phyloP scores from a whole-genome alignment of 257 asterid genomes.

The Penstemon davidsonii region DNA sequence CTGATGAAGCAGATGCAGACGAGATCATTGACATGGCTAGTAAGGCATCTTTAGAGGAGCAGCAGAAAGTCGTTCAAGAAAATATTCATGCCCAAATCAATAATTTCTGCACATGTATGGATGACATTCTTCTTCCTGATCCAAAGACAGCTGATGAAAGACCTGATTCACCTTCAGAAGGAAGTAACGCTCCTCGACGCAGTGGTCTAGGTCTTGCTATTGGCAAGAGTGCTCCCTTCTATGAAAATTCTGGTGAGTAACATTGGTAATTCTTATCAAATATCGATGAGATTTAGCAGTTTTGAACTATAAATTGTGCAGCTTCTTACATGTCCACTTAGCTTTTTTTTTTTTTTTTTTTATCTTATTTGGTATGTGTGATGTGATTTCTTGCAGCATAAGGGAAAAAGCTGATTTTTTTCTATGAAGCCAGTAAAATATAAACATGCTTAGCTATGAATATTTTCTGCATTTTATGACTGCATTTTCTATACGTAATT shows the following conservation, averaged over 20 bases:
- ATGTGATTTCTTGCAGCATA: not conserved
- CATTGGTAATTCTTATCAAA: not conserved
- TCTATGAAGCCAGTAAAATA: not conserved
- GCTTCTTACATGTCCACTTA: not conserved
- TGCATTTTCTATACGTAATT: too few relatives aligned
- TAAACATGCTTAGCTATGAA: too few relatives aligned
- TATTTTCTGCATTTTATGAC: too few relatives aligned
- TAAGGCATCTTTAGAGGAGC: slow-evolving; percentile 66
- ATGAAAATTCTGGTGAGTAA: slow-evolving; percentile 47
- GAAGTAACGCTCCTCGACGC: slow-evolving; percentile 41
- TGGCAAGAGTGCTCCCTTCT: slow-evolving; percentile 45
- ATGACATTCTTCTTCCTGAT: slow-evolving; percentile 67
- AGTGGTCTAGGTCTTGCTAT: slow-evolving; percentile 82
- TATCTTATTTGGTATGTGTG: not conserved
- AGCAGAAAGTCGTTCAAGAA: slow-evolving; percentile 86
- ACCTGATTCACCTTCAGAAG: slow-evolving; percentile 37
- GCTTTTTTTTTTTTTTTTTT: not conserved
- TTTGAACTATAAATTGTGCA: slow-evolving; percentile 4
- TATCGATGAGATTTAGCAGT: not conserved
- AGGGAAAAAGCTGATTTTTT: too few relatives aligned
- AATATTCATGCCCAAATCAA: slow-evolving; percentile 70
- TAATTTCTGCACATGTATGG: slow-evolving; percentile 61
- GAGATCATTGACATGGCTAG: slow-evolving; percentile 80
- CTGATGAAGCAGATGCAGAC: slow-evolving; percentile 77
- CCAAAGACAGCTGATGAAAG: slow-evolving; percentile 26